phyloP scores from a whole-genome alignment of 495 filamentous ascomycete species.

The Penicillium antarcticum region DNA sequence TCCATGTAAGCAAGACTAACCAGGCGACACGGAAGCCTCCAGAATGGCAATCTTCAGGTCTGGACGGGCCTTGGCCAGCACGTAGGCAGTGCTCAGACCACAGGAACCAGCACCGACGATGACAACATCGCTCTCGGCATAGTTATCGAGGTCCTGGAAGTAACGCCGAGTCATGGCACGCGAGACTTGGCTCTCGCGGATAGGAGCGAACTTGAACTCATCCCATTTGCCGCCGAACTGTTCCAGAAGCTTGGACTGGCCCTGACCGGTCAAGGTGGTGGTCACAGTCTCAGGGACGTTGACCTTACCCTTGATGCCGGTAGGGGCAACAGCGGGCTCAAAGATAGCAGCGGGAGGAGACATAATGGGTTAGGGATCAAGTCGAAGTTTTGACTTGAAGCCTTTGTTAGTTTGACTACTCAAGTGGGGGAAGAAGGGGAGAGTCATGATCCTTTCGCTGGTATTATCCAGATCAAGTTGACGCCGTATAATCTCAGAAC shows the following conservation, averaged over 20 bases:
- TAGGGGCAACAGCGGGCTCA: slow-evolving; percentile 37
- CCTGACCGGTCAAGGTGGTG: slow-evolving; percentile 31
- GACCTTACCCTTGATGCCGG: slow-evolving; percentile 48
- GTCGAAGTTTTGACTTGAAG: slow-evolving; percentile 35
- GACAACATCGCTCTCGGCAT: slow-evolving; percentile 88
- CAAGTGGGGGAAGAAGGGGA: slow-evolving; percentile 34
- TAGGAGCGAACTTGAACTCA: slow-evolving; percentile 75
- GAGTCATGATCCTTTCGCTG: slow-evolving; percentile 96
- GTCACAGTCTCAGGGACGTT: slow-evolving; percentile 36
- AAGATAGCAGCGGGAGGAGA: slow-evolving; percentile 66
- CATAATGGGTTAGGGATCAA: slow-evolving; percentile 55
- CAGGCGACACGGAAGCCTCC: slow-evolving; percentile 80
- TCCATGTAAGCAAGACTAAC: slow-evolving; percentile 17
- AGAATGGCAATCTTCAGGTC: slow-evolving; percentile 91
- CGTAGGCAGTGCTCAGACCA: slow-evolving; percentile 79
- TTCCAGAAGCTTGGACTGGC: slow-evolving; percentile 52
- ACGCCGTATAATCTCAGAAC: slow-evolving; percentile 94
- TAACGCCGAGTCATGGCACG: slow-evolving; percentile 91
- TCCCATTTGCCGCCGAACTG: slow-evolving; percentile 69
- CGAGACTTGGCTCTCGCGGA: slow-evolving; percentile 86
- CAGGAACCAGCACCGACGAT: slow-evolving; percentile 88
- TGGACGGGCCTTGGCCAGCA: slow-evolving; percentile 76
- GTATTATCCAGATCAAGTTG: slow-evolving; percentile 99
- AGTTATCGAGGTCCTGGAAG: slow-evolving; percentile 83
- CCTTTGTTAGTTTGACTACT: slow-evolving; percentile 34